A percentile compares a stretch with the other conserved stretches of the same genome.
These are phyloP conservation scores for Esteya vermicola DNA, from an alignment of 2,329 filamentous ascomycete species.

Conservation along the genomic window DNA sequence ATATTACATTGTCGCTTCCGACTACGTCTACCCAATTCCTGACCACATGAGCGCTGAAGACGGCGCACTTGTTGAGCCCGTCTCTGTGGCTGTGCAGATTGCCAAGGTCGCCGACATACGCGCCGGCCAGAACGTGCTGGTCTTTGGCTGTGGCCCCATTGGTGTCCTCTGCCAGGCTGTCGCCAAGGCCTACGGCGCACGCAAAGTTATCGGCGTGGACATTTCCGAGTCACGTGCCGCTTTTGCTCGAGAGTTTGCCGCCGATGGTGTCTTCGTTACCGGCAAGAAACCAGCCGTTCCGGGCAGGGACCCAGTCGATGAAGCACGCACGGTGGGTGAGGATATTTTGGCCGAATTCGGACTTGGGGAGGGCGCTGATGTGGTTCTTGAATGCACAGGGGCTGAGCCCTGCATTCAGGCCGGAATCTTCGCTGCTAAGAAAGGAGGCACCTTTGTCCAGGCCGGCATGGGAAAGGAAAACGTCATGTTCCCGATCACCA, in stretches of 20 bases:
- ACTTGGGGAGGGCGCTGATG: slow-evolving; percentile 46
- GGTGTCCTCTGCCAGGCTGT: slow-evolving; percentile 48
- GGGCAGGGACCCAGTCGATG: slow-evolving; percentile 34
- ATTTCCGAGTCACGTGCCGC: slow-evolving; percentile 41
- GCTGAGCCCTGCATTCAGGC: slow-evolving; percentile 66
- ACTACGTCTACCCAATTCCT: slow-evolving; percentile 36
- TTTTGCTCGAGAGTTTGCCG: slow-evolving; percentile 44
- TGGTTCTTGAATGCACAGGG: slow-evolving; percentile 66
- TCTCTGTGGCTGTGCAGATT: slow-evolving; percentile 46
- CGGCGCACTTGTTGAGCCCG: slow-evolving; percentile 43
- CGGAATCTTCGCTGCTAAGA: slow-evolving; percentile 37
- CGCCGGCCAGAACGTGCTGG: slow-evolving; percentile 28
- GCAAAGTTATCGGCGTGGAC: slow-evolving; percentile 35
- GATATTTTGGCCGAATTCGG: slow-evolving; percentile 21
- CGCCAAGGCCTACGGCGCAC: slow-evolving; percentile 28
- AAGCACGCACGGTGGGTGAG: slow-evolving; percentile 25
- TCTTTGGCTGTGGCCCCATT: slow-evolving; percentile 47
- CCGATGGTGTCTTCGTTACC: slow-evolving; percentile 36
- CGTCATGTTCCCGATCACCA: slow-evolving; percentile 32
- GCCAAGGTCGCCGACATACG: slow-evolving; percentile 28
- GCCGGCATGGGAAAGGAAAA: slow-evolving; percentile 34
- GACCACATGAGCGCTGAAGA: slow-evolving; percentile 29
- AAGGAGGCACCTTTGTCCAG: slow-evolving; percentile 35
- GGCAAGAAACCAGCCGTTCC: slow-evolving; percentile 31
- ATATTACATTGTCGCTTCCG: slow-evolving; percentile 30